A percentile compares a stretch with the other conserved stretches of the same genome.
These are phyloP conservation scores for Phellopilus nigrolimitatus DNA, from an alignment of 1,284 basidiomycete species.

Conservation along the genomic window DNA sequence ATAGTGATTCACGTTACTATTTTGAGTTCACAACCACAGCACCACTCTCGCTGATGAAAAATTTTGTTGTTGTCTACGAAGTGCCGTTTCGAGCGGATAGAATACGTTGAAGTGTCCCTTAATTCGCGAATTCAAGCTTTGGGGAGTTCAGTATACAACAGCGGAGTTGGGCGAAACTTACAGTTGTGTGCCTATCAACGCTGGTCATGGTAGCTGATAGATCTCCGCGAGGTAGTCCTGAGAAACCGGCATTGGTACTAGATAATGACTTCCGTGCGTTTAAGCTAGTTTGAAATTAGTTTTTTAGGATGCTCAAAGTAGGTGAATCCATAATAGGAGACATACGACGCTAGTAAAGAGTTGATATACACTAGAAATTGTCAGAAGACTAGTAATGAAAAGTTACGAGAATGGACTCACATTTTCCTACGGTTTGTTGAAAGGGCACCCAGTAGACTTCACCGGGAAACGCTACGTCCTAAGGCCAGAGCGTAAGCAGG, in stretches of 20 bases:
- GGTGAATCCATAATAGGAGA: neutral
- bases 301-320: neutral
- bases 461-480: slow-evolving; percentile 7
- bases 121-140: too few relatives aligned
- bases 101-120: neutral
- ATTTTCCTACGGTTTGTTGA: slow-evolving; percentile 10
- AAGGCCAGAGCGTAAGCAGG: neutral
- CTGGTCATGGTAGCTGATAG: too few relatives aligned
- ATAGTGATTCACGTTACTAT: too few relatives aligned
- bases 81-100: neutral
- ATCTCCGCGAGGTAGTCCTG: too few relatives aligned
- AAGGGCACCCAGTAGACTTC: slow-evolving; percentile 7
- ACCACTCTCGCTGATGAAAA: too few relatives aligned
- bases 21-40: too few relatives aligned
- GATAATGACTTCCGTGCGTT: neutral
- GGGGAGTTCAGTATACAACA: too few relatives aligned
- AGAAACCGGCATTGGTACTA: too few relatives aligned
- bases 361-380: slow-evolving; percentile 2
- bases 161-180: too few relatives aligned
- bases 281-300: neutral
- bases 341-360: slow-evolving; percentile 7
- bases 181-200: too few relatives aligned
- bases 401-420: neutral
- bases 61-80: neutral
- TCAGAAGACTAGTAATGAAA: neutral